Base-by-base conservation (phyloP, 2,329 filamentous ascomycete species). In the Curvularia lunata region DNA sequence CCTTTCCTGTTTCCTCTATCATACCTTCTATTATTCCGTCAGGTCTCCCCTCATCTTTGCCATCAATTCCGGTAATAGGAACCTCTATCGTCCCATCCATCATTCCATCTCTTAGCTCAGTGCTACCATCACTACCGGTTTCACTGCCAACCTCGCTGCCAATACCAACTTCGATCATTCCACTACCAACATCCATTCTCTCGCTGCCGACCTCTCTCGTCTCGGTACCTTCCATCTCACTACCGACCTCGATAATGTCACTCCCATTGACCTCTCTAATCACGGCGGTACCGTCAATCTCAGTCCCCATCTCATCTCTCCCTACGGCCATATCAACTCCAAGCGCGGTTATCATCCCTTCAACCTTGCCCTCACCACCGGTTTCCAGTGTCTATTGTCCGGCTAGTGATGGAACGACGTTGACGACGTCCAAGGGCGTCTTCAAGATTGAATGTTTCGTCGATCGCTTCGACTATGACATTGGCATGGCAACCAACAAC, bases 391-490 rank as follows among this genome's bases (percentile, higher is more conserved):
- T 56, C 21, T 46, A 48, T 5, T 65, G 62, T 48, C 62, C 62
- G 38, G 48, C 30, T 4, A 48, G 37, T 16, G 13, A 62, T 34
- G 63, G 63, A 13, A 27, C 34, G 4, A 58, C 34, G 13, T 45
- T 56, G 40, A 56, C 30, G 19, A 64, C 54, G 13, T 30, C 52
- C 9, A 28, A 40, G 5, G 59, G 63, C 18, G n/a, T 50, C 23
- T 64, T 59, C n/a, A 16, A 58, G 12, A 46, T 65, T 21, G 60
- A 63, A 46, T 67, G 62, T 45, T 63, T 50, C 25, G 5, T 49
- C 16, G 62, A 61, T 28, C 55, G 54, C 4, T 38, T 18, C n/a
- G 52, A 54, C 32, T 32, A 18, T 21, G 51, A 65, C n/a, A 37
- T 63, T 4, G 49, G 51, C n/a, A 37, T 37, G 18, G 50, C 56